Evolutionary conservation across 148 eudicot genomes (phyloP).

Genomic region (Chenopodium album): DNA sequence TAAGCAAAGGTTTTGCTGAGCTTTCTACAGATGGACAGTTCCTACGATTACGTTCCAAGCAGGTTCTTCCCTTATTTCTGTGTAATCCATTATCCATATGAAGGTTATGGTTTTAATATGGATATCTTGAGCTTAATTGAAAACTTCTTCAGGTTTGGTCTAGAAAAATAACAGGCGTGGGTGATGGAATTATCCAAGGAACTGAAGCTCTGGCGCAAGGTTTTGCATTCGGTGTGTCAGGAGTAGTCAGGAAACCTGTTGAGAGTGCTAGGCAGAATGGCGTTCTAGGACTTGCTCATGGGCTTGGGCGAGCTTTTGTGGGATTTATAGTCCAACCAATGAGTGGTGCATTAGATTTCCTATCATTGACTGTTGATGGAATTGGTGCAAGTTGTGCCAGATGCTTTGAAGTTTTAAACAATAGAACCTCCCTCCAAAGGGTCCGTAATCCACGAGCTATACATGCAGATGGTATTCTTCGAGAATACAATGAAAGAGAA

Average conservation of each 20-base stretch:
- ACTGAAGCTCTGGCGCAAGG: constrained; percentile 99
- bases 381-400: constrained; percentile 96
- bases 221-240: constrained; percentile 94
- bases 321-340: constrained; percentile 93
- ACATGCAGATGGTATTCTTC: constrained; percentile 72
- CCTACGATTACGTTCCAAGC: constrained; percentile 89
- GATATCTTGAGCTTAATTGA: constrained; percentile 9
- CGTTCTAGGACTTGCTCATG: constrained; percentile 94
- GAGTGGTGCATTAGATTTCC: constrained; percentile 97
- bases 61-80: constrained; percentile 43
- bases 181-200: constrained; percentile 95
- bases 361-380: constrained; percentile 95
- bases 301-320: constrained; percentile 84
- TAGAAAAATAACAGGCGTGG: constrained; percentile 88
- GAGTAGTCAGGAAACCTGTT: constrained; percentile 91
- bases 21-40: constrained; percentile 99
- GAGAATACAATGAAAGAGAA: constrained; percentile 87
- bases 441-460: constrained; percentile 89
- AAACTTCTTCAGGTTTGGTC: constrained; percentile 68
- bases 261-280: constrained; percentile 98
- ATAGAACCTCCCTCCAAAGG: constrained; percentile 65
- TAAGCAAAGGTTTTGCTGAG: constrained; percentile 97
- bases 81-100: not conserved
- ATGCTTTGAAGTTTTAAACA: constrained; percentile 81
- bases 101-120: not conserved